These are phyloP conservation scores for Trichoderma orchidacearum DNA, from an alignment of 495 filamentous ascomycete genomes.

Conservation along the genomic window DNA sequence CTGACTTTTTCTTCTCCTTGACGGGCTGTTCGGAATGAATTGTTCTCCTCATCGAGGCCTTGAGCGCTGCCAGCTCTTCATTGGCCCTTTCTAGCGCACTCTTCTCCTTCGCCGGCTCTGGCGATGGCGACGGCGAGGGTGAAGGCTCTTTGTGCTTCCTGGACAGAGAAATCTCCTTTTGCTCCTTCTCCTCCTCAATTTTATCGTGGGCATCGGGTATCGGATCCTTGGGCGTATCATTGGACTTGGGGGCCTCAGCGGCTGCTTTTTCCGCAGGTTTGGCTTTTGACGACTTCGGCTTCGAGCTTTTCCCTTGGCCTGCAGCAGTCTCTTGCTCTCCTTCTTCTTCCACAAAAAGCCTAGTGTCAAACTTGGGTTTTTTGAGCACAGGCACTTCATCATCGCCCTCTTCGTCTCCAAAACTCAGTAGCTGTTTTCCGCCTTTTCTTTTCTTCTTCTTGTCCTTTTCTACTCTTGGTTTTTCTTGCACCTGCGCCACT, in stretches of 20 bases:
- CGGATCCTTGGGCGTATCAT: not conserved
- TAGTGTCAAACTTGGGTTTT: conserved; percentile 85
- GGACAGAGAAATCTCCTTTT: conserved; percentile 6
- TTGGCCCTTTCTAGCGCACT: conserved; percentile 54
- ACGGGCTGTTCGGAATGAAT: conserved; percentile 39
- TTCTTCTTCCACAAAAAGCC: conserved; percentile 52
- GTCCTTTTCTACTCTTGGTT: conserved; percentile 35
- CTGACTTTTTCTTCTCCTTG: conserved; percentile 50
- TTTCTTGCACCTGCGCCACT: conserved; percentile 20
- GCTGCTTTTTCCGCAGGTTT: conserved; percentile 17
- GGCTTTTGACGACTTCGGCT: conserved; percentile 10
- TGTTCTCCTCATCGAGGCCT: conserved; percentile 82
- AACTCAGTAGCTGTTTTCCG: conserved; percentile 74
- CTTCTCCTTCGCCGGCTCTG: conserved; percentile 31
- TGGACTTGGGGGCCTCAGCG: conserved; percentile 13
- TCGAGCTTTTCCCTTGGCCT: conserved; percentile 11
- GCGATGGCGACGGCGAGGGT: conserved; percentile 22
- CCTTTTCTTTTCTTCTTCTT: conserved; percentile 66
- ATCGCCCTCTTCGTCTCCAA: conserved; percentile 77
- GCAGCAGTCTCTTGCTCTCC: conserved; percentile 17
- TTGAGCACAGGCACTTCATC: conserved; percentile 52
- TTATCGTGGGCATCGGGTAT: conserved; percentile 5
- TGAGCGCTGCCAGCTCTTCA: conserved; percentile 79
- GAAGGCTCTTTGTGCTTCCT: conserved; percentile 8
- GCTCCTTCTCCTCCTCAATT: not conserved